Conservation (phyloP, 352 stramenopile species). For the Phytophthora brassicae region DNA sequence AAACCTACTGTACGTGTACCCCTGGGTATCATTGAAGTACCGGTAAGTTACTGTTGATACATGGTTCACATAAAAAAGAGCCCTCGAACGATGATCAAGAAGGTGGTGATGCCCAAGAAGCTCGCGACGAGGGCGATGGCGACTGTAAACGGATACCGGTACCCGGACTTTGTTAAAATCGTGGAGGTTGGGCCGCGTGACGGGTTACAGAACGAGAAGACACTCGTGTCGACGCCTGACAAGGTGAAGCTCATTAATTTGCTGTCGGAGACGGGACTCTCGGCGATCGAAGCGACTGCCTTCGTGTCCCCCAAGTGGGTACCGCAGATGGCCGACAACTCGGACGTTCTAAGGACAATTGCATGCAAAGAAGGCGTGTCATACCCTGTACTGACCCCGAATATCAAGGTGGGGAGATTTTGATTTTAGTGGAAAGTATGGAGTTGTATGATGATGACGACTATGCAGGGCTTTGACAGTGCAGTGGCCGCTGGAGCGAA, state of each 20-base stretch:
- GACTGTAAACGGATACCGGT: conserved; percentile 15
- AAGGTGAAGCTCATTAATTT: conserved; percentile 93
- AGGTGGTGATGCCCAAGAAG: conserved; percentile 2
- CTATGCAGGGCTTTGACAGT: conserved; percentile 77
- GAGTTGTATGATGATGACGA: background rate
- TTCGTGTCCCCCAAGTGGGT: conserved; percentile 98
- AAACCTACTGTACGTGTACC: background rate
- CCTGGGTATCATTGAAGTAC: conserved; percentile 17
- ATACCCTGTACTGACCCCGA: conserved; percentile 93
- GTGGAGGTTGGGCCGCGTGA: conserved; percentile 95
- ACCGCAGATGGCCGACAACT: conserved; percentile 95
- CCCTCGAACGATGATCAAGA: conserved; percentile 1
- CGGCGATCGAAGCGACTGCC: conserved; percentile 91
- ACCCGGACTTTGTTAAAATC: conserved; percentile 87
- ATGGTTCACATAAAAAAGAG: no score
- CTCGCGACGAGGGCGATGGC: conserved; percentile 11
- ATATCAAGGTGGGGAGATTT: conserved; percentile 71
- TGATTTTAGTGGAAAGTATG: background rate
- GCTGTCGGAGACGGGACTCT: conserved; percentile 89
- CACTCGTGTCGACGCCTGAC: conserved; percentile 79
- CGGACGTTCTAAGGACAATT: conserved; percentile 88
- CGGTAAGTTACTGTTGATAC: no score
- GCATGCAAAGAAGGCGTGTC: conserved; percentile 69
- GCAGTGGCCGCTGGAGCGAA: conserved; percentile 83
- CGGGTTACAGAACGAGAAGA: conserved; percentile 96